Evolutionary conservation across 371 early-diverging fungal species (phyloP), one percentile per base, ranked within the genome.

Genomic region (Fennellomyces sp.): DNA sequence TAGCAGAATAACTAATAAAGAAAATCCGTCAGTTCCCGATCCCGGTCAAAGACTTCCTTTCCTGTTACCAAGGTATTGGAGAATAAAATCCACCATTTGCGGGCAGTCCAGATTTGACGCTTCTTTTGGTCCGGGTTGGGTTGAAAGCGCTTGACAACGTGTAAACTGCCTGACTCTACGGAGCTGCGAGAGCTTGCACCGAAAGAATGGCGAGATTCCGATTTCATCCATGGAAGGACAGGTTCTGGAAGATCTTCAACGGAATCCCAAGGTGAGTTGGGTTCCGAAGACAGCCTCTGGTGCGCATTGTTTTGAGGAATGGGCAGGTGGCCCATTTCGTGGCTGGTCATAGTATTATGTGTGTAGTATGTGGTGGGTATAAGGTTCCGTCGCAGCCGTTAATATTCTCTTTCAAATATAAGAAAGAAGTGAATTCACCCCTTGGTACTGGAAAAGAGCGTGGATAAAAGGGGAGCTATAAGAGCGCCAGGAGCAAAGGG

Each of bases 11-110:
- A 52, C 86, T 84, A 51, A 33, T 33, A 3, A 50, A 7, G 50
- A 36, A 33, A 35, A 52, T 17, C 45, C n/a, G n/a, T n/a, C n/a
- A n/a, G n/a, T n/a, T n/a, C n/a, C n/a, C n/a, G n/a, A n/a, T n/a
- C n/a, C n/a, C n/a, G n/a, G n/a, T n/a, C n/a, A n/a, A n/a, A n/a
- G n/a, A n/a, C n/a, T n/a, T n/a, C n/a, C n/a, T n/a, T 45, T 49
- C 13, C 11, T 21, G 13, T 52, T 79, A 83, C 83, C 52, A 83
- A 23, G 13, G 81, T 80, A 45, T 85, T 85, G 6, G 82, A 60
- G 13, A 83, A 47, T 3, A 83, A 61, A 13, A 85, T 59, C 68
- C 76, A 69, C 68, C 77, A 71, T 50, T 85, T 85, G 31, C 82
- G 82, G 25, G 65, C 52, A 11, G 84, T 81, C 86, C 86, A 85